Evolutionary conservation across 140 eudicot genomes (phyloP).

Genomic region (Eryngium alpinum): DNA sequence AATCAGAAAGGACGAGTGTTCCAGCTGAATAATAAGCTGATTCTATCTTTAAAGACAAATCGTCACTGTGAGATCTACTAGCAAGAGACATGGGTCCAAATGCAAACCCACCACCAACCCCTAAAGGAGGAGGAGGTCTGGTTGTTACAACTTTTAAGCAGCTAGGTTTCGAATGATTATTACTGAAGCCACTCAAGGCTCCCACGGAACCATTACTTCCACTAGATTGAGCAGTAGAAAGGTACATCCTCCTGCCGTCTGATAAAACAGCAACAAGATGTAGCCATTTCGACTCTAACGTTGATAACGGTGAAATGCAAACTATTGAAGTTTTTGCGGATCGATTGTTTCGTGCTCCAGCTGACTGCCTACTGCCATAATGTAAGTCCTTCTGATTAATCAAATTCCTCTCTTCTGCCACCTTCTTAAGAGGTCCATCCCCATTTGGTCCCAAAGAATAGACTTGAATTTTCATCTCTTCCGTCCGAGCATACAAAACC

Average conservation of each 20-base stretch:
- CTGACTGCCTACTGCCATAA: slow-evolving; percentile 54
- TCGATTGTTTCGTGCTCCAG: slow-evolving; percentile 58
- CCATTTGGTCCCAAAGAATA: slow-evolving; percentile 74
- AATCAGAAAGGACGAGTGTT: slow-evolving; percentile 84
- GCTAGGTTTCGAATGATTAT: slow-evolving; percentile 59
- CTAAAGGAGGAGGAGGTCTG: slow-evolving; percentile 90
- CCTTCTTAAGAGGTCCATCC: slow-evolving; percentile 89
- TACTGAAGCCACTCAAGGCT: slow-evolving; percentile 46
- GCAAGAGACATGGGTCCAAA: slow-evolving; percentile 74
- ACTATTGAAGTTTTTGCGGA: slow-evolving; percentile 75
- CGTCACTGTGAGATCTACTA: slow-evolving; percentile 70
- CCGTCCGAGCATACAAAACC: slow-evolving; percentile 83
- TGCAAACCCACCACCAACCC: slow-evolving; percentile 77
- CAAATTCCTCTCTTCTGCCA: slow-evolving; percentile 83
- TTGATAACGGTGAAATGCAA: slow-evolving; percentile 81
- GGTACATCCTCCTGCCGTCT: slow-evolving; percentile 97
- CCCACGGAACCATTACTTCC: slow-evolving; percentile 57
- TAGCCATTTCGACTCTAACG: slow-evolving; percentile 81
- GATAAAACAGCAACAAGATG: slow-evolving; percentile 96
- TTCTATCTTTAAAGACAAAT: slow-evolving; percentile 76
- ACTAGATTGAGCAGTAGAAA: slow-evolving; percentile 68
- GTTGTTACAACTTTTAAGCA: slow-evolving; percentile 84
- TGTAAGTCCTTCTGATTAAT: slow-evolving; percentile 72
- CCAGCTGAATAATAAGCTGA: slow-evolving; percentile 88
- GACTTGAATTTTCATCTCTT: slow-evolving; percentile 92